A percentile compares a stretch with the other conserved stretches of the same genome.
phyloP scores from a whole-genome alignment of 106 monocot species.

The Acanthochlamys bracteata region DNA sequence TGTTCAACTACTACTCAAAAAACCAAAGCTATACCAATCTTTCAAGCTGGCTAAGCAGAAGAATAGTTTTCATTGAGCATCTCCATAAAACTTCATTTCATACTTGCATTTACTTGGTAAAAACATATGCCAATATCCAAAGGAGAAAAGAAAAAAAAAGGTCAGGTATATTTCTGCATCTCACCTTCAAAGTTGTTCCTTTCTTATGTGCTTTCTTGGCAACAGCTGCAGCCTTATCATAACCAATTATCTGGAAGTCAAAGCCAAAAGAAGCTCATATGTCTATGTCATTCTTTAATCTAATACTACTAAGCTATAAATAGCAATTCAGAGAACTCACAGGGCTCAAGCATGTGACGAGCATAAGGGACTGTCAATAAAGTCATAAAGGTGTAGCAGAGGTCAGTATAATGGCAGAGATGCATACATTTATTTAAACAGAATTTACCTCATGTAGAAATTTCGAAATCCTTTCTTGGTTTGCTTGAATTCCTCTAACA shows the following conservation, averaged over 20 bases:
- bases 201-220: slow-evolving; percentile 99
- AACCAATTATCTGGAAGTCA: slow-evolving; percentile 82
- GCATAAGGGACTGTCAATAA: slow-evolving; percentile 72
- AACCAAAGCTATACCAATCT: too few relatives aligned
- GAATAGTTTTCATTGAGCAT: too few relatives aligned
- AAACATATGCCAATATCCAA: not conserved
- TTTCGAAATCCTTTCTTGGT: slow-evolving; percentile 74
- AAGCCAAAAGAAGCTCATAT: not conserved
- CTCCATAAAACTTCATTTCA: not conserved
- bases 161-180: not conserved
- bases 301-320: not conserved
- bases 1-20: too few relatives aligned
- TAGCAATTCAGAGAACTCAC: slow-evolving; percentile 36
- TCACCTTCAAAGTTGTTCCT: slow-evolving; percentile 93
- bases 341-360: slow-evolving; percentile 92
- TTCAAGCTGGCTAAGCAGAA: too few relatives aligned
- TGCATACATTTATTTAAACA: not conserved
- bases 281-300: too few relatives aligned
- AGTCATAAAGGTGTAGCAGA: not conserved
- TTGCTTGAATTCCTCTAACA: slow-evolving; percentile 91
- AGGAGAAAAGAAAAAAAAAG: too few relatives aligned
- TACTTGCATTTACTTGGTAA: not conserved
- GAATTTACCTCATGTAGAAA: slow-evolving; percentile 71
- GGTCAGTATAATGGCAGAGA: not conserved
- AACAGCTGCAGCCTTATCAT: slow-evolving; percentile 96